Evolutionary conservation across 768 basidiomycete genomes (phyloP).

Genomic region (Lyophyllum decastes): DNA sequence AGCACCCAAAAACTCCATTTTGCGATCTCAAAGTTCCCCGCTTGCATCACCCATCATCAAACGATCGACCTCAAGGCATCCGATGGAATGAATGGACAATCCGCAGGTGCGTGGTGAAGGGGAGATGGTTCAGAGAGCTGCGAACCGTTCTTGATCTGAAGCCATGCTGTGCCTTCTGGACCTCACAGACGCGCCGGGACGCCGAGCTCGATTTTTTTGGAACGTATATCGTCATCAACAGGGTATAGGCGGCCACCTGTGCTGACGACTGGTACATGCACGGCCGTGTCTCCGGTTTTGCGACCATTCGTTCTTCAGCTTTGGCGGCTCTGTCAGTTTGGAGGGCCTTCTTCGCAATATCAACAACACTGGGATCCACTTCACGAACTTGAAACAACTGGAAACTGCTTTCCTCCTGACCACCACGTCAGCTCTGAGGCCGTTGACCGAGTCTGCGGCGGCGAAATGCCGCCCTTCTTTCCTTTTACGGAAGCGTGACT

Average conservation of each 20-base stretch:
- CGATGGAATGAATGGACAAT: background rate
- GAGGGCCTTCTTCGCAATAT: background rate
- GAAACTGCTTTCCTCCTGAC: background rate
- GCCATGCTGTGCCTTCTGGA: background rate
- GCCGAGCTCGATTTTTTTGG: background rate
- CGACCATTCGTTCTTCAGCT: background rate
- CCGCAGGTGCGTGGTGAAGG: background rate
- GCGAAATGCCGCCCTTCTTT: background rate
- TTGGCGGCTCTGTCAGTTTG: background rate
- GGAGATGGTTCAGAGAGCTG: too few relatives aligned
- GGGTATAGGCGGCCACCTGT: background rate
- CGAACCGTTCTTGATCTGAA: background rate
- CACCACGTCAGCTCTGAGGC: background rate
- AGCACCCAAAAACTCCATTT: background rate
- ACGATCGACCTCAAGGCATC: background rate
- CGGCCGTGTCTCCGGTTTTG: background rate
- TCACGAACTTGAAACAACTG: background rate
- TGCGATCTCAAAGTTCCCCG: background rate
- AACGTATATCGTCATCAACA: background rate
- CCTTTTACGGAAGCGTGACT: constrained; percentile 1
- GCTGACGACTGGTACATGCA: background rate
- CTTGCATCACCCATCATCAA: background rate
- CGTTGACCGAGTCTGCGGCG: too few relatives aligned
- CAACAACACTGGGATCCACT: background rate
- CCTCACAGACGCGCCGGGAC: background rate